phyloP scores from a whole-genome alignment of 345 rosid genomes.

The Aquilaria malaccensis region DNA sequence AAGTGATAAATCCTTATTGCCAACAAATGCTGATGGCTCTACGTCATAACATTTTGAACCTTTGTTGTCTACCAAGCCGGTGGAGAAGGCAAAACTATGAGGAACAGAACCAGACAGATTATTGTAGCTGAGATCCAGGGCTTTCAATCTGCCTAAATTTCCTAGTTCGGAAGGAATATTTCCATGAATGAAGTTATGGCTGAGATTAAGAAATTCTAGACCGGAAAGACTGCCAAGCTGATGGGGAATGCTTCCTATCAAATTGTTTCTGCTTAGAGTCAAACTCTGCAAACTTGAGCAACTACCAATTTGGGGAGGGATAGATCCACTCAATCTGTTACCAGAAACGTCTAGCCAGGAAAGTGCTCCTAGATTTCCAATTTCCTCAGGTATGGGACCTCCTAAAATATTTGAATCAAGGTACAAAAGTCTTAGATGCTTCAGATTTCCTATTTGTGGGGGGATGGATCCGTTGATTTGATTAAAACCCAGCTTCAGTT shows the following conservation, averaged over 20 bases:
- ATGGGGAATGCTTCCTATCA: neutral
- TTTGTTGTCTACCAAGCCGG: neutral
- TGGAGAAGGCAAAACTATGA: too few relatives aligned
- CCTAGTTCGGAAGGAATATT: neutral
- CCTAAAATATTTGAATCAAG: neutral
- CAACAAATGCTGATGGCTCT: neutral
- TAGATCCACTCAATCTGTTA: neutral
- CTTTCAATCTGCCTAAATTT: neutral
- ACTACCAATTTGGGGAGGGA: neutral
- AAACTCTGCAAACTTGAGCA: neutral
- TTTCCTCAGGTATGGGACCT: neutral
- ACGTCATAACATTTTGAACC: neutral
- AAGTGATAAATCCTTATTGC: conserved; percentile 5
- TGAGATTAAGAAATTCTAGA: conserved; percentile 1
- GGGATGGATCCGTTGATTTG: conserved; percentile 6
- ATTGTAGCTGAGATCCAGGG: conserved; percentile 3
- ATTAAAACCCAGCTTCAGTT: neutral
- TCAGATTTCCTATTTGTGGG: neutral
- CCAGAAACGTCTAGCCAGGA: neutral
- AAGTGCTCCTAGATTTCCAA: neutral
- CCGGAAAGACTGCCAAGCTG: neutral
- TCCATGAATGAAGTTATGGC: conserved; percentile 8
- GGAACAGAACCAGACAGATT: neutral
- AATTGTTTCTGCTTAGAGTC: neutral
- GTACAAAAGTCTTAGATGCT: neutral